Percentiles rank a stretch among this genome's conserved stretches.
phyloP scores from a whole-genome alignment of 2,329 filamentous ascomycete genomes.

The Simplicillium aogashimaense region DNA sequence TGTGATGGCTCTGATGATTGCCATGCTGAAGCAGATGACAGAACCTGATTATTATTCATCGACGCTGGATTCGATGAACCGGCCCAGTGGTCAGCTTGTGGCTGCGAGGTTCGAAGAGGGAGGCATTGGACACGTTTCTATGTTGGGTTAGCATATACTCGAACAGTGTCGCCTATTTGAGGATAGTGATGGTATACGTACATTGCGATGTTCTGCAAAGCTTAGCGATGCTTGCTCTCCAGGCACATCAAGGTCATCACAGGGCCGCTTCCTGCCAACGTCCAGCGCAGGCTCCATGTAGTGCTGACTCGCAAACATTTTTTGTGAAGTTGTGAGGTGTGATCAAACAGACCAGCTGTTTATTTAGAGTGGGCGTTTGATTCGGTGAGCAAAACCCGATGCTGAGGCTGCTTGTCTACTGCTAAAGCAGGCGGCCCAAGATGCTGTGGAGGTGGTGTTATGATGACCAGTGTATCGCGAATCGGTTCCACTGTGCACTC shows the following conservation, averaged over 20 bases:
- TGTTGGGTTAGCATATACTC: slow-evolving; percentile 9
- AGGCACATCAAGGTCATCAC: slow-evolving; percentile 35
- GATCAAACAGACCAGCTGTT: no score
- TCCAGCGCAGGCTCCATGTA: slow-evolving; percentile 22
- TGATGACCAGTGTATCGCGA: no score
- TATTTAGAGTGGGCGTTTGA: no score
- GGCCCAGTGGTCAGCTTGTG: slow-evolving; percentile 17
- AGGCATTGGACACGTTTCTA: slow-evolving; percentile 47
- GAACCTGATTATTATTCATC: no score
- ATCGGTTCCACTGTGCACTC: no score
- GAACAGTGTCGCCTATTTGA: neutral
- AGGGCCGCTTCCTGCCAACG: slow-evolving; percentile 30
- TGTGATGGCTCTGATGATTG: slow-evolving; percentile 10
- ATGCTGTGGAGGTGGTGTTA: no score
- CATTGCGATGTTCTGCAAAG: slow-evolving; percentile 41
- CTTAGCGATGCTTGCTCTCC: slow-evolving; percentile 22
- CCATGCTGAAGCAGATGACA: slow-evolving; percentile 15
- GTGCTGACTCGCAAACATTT: slow-evolving; percentile 27
- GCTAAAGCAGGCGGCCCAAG: no score
- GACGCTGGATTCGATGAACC: slow-evolving; percentile 15
- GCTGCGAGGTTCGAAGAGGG: slow-evolving; percentile 36
- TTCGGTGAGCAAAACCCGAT: no score
- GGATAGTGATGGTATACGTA: slow-evolving; percentile 17
- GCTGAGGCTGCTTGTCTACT: no score
- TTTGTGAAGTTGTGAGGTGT: slow-evolving; percentile 4